Percentiles rank a stretch among this genome's conserved stretches.
Evolutionary conservation across 2,329 filamentous ascomycete genomes (phyloP).

Genomic region (Ophiosphaerella herpotricha): DNA sequence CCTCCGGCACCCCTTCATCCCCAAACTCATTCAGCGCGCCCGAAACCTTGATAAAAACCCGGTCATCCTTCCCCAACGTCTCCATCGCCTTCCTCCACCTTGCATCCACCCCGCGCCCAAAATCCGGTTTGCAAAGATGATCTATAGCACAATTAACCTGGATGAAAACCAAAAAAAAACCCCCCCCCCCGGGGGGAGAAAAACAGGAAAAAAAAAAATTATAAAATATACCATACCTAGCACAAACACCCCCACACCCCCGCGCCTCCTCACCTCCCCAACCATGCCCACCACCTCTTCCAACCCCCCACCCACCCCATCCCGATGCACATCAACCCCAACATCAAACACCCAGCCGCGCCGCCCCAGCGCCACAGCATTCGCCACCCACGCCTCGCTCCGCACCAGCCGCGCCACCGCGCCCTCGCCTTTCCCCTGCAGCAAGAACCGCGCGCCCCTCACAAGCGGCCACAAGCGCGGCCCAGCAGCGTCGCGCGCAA

Average conservation of each 20-base stretch:
- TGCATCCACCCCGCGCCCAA: too few species aligned
- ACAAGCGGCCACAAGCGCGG: slow-evolving; percentile 67
- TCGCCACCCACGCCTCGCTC: slow-evolving; percentile 41
- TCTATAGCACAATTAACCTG: slow-evolving; percentile 57
- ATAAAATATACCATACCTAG: slow-evolving; percentile 58
- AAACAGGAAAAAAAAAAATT: too few species aligned
- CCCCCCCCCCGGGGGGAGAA: too few species aligned
- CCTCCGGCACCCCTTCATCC: slow-evolving; percentile 37
- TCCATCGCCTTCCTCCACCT: slow-evolving; percentile 71
- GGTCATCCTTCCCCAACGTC: slow-evolving; percentile 65
- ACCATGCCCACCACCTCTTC: slow-evolving; percentile 45
- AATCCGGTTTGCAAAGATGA: slow-evolving; percentile 83
- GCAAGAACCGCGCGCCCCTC: slow-evolving; percentile 79
- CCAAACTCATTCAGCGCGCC: slow-evolving; percentile 80
- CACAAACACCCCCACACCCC: slow-evolving; percentile 61
- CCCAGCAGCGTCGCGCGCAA: slow-evolving; percentile 66
- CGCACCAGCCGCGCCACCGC: slow-evolving; percentile 43
- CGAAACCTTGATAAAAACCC: slow-evolving; percentile 89
- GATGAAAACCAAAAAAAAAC: too few species aligned
- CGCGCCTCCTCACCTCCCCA: slow-evolving; percentile 53
- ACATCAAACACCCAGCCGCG: slow-evolving; percentile 76
- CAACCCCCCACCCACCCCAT: slow-evolving; percentile 65
- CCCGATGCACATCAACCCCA: slow-evolving; percentile 78
- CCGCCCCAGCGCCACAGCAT: slow-evolving; percentile 64
- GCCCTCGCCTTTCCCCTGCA: slow-evolving; percentile 61